These are phyloP conservation scores for Talaromyces stipitatus DNA, from an alignment of 495 filamentous ascomycete genomes.

Conservation along the genomic window DNA sequence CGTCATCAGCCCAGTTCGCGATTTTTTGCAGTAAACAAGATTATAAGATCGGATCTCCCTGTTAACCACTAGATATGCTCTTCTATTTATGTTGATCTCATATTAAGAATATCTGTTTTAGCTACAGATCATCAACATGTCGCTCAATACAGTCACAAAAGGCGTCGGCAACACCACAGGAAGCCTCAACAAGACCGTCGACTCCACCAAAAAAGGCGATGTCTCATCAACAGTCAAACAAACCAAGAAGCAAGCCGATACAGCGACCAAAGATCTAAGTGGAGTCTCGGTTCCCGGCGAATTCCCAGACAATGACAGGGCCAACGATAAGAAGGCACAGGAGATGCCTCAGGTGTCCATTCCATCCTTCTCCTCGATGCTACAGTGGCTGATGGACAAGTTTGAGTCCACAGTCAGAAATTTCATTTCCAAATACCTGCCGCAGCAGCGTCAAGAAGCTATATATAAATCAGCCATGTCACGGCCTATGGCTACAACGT, in stretches of 20 bases:
- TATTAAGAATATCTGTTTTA: not conserved
- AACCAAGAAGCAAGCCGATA: slow-evolving; percentile 11
- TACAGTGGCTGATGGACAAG: slow-evolving; percentile 20
- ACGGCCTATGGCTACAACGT: slow-evolving; percentile 25
- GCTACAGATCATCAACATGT: slow-evolving; percentile 17
- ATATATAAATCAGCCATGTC: slow-evolving; percentile 25
- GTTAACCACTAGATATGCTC: not conserved
- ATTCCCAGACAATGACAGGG: slow-evolving; percentile 23
- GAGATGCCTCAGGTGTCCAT: slow-evolving; percentile 16
- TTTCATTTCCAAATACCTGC: slow-evolving; percentile 21
- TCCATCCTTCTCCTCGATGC: slow-evolving; percentile 6
- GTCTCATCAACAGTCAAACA: slow-evolving; percentile 14
- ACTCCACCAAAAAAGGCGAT: slow-evolving; percentile 4
- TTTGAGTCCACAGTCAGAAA: slow-evolving; percentile 21
- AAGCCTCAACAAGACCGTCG: not conserved
- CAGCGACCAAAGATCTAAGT: slow-evolving; percentile 15
- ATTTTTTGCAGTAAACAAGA: not conserved
- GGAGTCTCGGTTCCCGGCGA: slow-evolving; percentile 21
- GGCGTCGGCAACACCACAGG: slow-evolving; percentile 14
- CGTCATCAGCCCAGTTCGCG: not conserved
- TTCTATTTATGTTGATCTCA: not conserved
- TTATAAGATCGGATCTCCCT: not conserved
- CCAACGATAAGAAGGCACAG: slow-evolving; percentile 10
- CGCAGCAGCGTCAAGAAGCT: slow-evolving; percentile 19
- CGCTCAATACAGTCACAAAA: slow-evolving; percentile 21